Evolutionary conservation across 108 stramenopile genomes (phyloP).

Genomic region (Craspedostauros australis): DNA sequence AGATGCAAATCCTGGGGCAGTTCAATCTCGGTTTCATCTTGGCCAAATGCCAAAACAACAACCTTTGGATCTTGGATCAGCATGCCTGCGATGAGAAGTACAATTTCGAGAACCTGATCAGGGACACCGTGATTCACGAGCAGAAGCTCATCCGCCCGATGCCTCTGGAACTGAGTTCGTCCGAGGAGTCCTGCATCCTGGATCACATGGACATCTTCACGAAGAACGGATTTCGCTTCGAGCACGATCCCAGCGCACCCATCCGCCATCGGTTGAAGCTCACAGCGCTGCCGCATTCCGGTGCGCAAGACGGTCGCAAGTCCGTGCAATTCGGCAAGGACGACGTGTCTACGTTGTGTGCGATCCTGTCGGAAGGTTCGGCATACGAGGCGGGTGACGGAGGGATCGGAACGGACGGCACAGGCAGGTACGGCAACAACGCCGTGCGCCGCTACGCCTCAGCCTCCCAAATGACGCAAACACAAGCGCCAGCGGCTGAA

Average conservation of each 20-base stretch:
- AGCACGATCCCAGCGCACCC: constrained; percentile 61
- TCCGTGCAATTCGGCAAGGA: constrained; percentile 91
- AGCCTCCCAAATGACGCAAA: constrained; percentile 17
- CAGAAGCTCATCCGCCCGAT: constrained; percentile 76
- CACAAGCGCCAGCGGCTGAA: constrained; percentile 8
- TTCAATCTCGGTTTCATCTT: constrained; percentile 96
- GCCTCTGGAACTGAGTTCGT: constrained; percentile 77
- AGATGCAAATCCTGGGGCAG: constrained; percentile 86
- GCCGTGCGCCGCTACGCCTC: constrained; percentile 76
- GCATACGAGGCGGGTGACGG: constrained; percentile 49
- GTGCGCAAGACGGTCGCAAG: constrained; percentile 79
- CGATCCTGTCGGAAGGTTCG: constrained; percentile 72
- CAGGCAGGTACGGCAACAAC: constrained; percentile 67
- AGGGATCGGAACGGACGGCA: constrained; percentile 74
- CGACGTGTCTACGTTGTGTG: constrained; percentile 88
- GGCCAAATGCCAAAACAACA: constrained; percentile 55
- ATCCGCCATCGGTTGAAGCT: constrained; percentile 77
- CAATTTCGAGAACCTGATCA: constrained; percentile 70
- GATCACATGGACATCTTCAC: constrained; percentile 89
- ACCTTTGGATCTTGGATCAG: constrained; percentile 95
- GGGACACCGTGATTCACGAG: constrained; percentile 70
- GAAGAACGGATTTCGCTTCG: constrained; percentile 87
- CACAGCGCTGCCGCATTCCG: constrained; percentile 87
- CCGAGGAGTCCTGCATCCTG: constrained; percentile 86
- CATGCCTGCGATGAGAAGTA: constrained; percentile 88